phyloP scores from a whole-genome alignment of 768 basidiomycete species.

The Pleurotus salmoneostramineus region DNA sequence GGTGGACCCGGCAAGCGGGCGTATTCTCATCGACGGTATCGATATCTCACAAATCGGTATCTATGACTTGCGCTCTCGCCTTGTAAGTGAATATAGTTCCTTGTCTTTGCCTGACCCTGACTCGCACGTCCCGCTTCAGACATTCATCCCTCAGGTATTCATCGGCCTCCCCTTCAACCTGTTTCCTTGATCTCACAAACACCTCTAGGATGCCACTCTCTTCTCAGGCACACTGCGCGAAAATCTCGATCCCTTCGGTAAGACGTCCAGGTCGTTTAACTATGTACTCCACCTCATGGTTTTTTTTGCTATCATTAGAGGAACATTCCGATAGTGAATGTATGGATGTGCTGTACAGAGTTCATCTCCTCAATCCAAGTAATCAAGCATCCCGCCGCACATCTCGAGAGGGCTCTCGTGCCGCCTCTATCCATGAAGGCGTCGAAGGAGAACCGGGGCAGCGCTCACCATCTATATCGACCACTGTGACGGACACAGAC shows the following conservation, averaged over 20 bases:
- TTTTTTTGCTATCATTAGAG: constrained; percentile 24
- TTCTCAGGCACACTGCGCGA: constrained; percentile 80
- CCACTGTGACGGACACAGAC: constrained; percentile 52
- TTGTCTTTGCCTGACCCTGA: no score
- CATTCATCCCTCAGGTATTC: constrained; percentile 67
- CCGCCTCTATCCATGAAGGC: constrained; percentile 32
- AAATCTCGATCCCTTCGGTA: constrained; percentile 71
- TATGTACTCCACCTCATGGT: not conserved
- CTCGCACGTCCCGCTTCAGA: no score
- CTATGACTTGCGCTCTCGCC: constrained; percentile 73
- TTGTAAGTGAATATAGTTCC: constrained; percentile 45
- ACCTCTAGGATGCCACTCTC: constrained; percentile 55
- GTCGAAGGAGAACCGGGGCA: constrained; percentile 29
- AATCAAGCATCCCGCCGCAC: constrained; percentile 43
- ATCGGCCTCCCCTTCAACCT: not conserved
- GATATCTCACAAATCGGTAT: constrained; percentile 85
- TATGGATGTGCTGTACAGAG: constrained; percentile 74
- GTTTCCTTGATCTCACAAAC: not conserved
- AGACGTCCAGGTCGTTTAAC: constrained; percentile 10
- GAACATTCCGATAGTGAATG: constrained; percentile 82
- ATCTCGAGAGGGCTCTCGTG: constrained; percentile 43
- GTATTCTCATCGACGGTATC: constrained; percentile 82
- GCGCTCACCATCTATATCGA: constrained; percentile 33
- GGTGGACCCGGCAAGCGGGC: constrained; percentile 74
- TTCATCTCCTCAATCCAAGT: constrained; percentile 65